Evolutionary conservation across 148 eudicot species (phyloP), one percentile per base, ranked within the genome.

Genomic region (Amaranthus hypochondriacus): DNA sequence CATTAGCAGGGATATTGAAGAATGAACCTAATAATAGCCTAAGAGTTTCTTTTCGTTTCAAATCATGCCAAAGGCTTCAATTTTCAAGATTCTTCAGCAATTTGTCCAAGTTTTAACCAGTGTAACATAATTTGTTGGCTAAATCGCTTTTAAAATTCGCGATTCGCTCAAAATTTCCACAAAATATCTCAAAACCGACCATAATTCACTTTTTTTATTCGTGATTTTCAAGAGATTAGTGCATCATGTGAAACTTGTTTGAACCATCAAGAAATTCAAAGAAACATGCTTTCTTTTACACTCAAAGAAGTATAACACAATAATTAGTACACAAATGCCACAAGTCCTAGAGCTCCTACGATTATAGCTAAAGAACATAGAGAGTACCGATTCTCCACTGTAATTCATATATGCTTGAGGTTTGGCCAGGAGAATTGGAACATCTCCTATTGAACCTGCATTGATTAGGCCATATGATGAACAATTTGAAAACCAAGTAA

Each of bases 371-470:
- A 48, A 76, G 74, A 72, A 67, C 7, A 4, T 28, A 76, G 72
- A 79, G 76, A 89, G 48, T 72, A 96, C 99, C 81, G 97, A 82
- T 83, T 96, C 97, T 69, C 97, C 97, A 70, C 96, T 96, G 81
- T 84, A 90, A 78, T 92, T 96, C 97, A 95, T 92, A 82, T 92
- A 92, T 18, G 97, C 83, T 77, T 92, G 99, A 71, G 99, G 99
- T 77, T 95, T 92, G 53, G 88, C 99, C 86, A 95, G 62, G 77
- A 95, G 72, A 69, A 92, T 62, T 0, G 97, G 99, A 44, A 95
- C 96, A 74, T 89, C 86, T 6, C 97, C 94, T 10, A 95, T 86
- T 53, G 96, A 92, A 89, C 99, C 97, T 96, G 97, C 81, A 83
- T 84, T 83, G 81, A 77, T 83, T 55, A 80, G 61, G 75, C 66